Percentiles rank a stretch among this genome's conserved stretches.
Evolutionary conservation across 2,329 filamentous ascomycete genomes (phyloP).

Genomic region (Phyllosticta citriasiana): DNA sequence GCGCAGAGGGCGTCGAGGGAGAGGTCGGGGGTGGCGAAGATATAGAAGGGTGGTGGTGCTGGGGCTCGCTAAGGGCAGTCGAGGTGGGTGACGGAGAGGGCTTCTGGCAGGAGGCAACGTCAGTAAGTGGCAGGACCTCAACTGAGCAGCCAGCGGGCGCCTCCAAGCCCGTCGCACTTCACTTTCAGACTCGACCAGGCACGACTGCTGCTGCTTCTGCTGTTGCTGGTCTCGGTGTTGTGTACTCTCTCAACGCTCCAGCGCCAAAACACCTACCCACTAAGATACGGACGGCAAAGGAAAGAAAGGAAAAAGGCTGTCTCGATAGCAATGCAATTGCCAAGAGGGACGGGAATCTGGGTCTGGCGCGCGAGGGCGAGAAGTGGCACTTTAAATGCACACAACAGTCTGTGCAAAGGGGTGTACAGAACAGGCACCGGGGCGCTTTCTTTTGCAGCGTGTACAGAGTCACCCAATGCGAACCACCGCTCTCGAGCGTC

Average conservation of each 20-base stretch:
- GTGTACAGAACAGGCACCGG: constrained; percentile 6
- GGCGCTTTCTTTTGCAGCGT: constrained; percentile 11
- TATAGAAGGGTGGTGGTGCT: constrained; percentile 14
- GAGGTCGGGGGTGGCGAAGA: constrained; percentile 14
- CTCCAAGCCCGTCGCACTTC: constrained; percentile 2
- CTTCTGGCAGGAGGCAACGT: constrained; percentile 11
- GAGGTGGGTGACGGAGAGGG: constrained; percentile 8
- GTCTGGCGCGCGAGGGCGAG: constrained; percentile 5
- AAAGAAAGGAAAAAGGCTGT: constrained; percentile 4
- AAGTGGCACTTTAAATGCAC: constrained; percentile 12
- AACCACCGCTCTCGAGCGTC: constrained; percentile 11
- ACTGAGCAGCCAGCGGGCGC: neutral
- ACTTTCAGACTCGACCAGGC: neutral
- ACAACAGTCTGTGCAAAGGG: constrained; percentile 10
- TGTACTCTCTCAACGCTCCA: neutral
- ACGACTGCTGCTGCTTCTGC: neutral
- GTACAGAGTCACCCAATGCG: constrained; percentile 11
- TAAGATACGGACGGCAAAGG: neutral
- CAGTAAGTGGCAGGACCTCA: constrained; percentile 7
- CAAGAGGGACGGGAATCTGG: constrained; percentile 4
- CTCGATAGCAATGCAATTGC: constrained; percentile 10
- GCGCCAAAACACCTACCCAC: neutral
- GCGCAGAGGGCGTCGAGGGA: constrained; percentile 21
- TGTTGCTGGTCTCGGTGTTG: neutral
- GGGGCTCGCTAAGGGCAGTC: constrained; percentile 2